These are phyloP conservation scores for Sphaerobolus stellatus DNA, from an alignment of 1,284 basidiomycete genomes.

Conservation along the genomic window DNA sequence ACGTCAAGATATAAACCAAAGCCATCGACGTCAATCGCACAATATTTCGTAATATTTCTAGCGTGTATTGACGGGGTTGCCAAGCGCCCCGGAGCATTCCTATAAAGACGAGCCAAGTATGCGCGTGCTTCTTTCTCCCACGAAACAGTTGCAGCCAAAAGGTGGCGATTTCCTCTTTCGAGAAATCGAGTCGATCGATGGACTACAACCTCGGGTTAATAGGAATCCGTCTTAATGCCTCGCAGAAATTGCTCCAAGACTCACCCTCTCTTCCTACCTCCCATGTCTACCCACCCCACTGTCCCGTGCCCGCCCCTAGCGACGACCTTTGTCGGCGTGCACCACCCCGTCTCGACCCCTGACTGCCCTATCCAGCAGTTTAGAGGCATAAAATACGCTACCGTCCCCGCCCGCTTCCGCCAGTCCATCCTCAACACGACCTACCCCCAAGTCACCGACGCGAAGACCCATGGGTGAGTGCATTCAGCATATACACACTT, in stretches of 20 bases:
- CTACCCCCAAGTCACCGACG: conserved; percentile 58
- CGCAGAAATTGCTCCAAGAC: background rate
- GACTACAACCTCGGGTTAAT: background rate
- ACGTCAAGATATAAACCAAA: no score
- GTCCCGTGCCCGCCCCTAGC: conserved; percentile 54
- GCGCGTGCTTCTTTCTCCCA: no score
- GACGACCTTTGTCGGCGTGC: conserved; percentile 63
- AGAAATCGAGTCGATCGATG: conserved; percentile 1
- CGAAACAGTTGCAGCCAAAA: no score
- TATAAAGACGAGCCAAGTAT: no score
- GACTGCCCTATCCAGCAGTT: conserved; percentile 64
- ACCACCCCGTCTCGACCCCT: conserved; percentile 56
- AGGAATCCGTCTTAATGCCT: background rate
- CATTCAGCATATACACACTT: background rate
- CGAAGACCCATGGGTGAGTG: conserved; percentile 60
- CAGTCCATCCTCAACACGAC: conserved; percentile 59
- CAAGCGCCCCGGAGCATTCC: no score
- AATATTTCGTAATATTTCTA: no score
- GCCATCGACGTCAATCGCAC: no score
- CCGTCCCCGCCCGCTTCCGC: conserved; percentile 69
- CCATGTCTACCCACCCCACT: background rate
- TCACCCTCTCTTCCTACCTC: background rate
- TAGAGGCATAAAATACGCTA: conserved; percentile 72
- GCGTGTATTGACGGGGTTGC: no score
- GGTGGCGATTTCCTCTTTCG: conserved; percentile 2